A percentile compares a stretch with the other conserved stretches of the same genome.
These are phyloP conservation scores for Moelleriella libera DNA, from an alignment of 2,329 filamentous ascomycete species.

Conservation along the genomic window DNA sequence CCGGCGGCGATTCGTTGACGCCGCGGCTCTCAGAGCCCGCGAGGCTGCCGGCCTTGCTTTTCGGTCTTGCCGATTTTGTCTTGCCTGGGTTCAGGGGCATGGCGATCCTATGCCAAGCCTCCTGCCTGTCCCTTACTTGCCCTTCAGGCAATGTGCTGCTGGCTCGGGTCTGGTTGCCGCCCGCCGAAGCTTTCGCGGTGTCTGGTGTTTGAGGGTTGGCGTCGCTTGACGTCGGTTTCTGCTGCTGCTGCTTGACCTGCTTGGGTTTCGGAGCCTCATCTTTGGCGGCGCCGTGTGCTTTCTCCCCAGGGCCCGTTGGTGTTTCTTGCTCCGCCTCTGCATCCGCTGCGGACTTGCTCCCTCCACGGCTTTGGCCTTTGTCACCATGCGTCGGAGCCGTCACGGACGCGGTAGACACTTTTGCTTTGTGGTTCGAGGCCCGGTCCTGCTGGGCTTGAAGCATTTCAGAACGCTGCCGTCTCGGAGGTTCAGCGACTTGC, in stretches of 20 bases:
- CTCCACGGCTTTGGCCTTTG: background rate
- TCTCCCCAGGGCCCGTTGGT: too few relatives aligned
- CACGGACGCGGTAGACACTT: conserved; percentile 8
- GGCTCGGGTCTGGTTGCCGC: background rate
- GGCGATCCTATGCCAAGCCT: conserved; percentile 19
- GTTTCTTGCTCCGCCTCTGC: background rate
- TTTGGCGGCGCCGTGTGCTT: too few relatives aligned
- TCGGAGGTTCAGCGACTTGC: conserved; percentile 2
- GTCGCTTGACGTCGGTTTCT: too few relatives aligned
- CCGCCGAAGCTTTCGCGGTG: background rate
- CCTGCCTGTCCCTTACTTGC: conserved; percentile 12
- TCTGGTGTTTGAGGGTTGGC: background rate
- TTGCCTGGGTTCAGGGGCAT: conserved; percentile 15
- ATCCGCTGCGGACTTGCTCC: background rate
- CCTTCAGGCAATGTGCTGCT: background rate
- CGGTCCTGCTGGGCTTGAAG: conserved; percentile 4
- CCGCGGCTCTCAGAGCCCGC: background rate
- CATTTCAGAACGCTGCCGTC: background rate
- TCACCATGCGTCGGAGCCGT: background rate
- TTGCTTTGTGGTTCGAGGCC: conserved; percentile 5
- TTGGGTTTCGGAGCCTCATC: too few relatives aligned
- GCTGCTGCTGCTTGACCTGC: too few relatives aligned
- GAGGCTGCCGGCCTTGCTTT: background rate
- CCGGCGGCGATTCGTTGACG: background rate
- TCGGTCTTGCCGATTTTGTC: background rate